Conservation (phyloP, 1,284 basidiomycete species). For the Psilocybe mexicana region DNA sequence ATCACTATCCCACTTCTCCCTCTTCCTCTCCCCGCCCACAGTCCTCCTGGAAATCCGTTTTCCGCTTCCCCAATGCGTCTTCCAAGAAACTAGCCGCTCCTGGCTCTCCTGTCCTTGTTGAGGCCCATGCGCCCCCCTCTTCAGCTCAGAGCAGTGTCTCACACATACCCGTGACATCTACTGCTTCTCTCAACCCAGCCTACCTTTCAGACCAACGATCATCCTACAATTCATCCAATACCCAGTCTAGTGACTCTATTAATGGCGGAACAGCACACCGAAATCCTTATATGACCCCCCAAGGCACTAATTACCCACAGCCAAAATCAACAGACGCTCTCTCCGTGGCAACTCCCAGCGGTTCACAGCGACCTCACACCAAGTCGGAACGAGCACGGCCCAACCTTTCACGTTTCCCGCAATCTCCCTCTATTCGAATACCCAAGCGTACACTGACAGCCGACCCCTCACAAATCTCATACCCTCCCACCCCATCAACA, state of each 20-base stretch:
- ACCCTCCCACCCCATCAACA: slow-evolving; percentile 38
- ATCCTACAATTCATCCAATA: slow-evolving; percentile 73
- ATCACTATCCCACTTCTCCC: slow-evolving; percentile 22
- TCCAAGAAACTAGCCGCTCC: slow-evolving; percentile 50
- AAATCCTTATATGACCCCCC: slow-evolving; percentile 35
- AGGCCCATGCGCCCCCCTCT: slow-evolving; percentile 40
- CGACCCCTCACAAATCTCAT: slow-evolving; percentile 34
- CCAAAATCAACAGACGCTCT: slow-evolving; percentile 39
- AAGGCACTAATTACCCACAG: slow-evolving; percentile 30
- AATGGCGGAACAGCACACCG: slow-evolving; percentile 36
- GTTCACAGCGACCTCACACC: slow-evolving; percentile 41
- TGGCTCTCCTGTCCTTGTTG: slow-evolving; percentile 33
- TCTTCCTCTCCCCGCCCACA: slow-evolving; percentile 30
- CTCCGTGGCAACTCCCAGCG: slow-evolving; percentile 33
- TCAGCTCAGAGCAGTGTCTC: slow-evolving; percentile 33
- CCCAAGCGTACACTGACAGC: slow-evolving; percentile 33
- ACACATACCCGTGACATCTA: slow-evolving; percentile 43
- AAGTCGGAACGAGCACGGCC: slow-evolving; percentile 60
- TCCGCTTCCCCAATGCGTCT: slow-evolving; percentile 52
- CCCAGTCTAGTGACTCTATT: slow-evolving; percentile 63
- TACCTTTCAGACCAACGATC: slow-evolving; percentile 56
- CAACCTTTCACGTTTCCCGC: slow-evolving; percentile 32
- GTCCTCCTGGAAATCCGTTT: slow-evolving; percentile 59
- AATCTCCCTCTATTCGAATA: slow-evolving; percentile 11
- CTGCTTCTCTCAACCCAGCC: slow-evolving; percentile 51